Conservation (phyloP, 352 stramenopile genomes). For the Phytopythium delawarense region DNA sequence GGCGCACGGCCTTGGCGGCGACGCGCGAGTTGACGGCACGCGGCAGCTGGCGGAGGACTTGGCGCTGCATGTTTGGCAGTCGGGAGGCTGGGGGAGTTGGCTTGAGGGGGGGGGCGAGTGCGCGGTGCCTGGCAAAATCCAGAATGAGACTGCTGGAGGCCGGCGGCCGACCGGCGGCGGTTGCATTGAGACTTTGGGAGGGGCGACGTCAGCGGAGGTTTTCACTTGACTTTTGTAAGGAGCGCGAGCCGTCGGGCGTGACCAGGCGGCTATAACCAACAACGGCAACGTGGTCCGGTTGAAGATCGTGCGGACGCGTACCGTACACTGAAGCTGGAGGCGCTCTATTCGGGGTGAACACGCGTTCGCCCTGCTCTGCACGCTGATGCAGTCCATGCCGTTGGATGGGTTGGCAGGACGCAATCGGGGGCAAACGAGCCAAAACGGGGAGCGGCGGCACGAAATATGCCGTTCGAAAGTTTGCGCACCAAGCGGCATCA, state of each 20-base stretch:
- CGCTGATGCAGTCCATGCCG: not conserved
- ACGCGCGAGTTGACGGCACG: constrained; percentile 11
- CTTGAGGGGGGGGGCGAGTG: constrained; percentile 1
- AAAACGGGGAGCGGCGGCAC: not conserved
- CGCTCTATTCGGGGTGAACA: not conserved
- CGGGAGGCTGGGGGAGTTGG: constrained; percentile 1
- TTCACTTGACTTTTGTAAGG: not conserved
- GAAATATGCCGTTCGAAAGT: not conserved
- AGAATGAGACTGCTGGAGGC: not conserved
- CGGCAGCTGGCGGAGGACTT: constrained; percentile 40
- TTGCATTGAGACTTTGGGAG: not conserved
- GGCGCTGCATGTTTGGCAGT: constrained; percentile 33
- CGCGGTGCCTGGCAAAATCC: constrained; percentile 4
- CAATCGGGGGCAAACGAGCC: not conserved
- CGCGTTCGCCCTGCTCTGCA: not conserved
- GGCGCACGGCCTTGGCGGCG: constrained; percentile 8
- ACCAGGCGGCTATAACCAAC: not conserved
- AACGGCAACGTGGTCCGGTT: constrained; percentile 2
- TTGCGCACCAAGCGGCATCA: not conserved
- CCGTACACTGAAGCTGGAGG: not conserved
- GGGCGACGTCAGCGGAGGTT: not conserved
- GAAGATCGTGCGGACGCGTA: constrained; percentile 2
- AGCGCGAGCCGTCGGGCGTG: not conserved
- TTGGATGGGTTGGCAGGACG: not conserved
- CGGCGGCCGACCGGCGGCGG: not conserved